Conservation (phyloP, 495 filamentous ascomycete species). For the Penicillium desertorum region DNA sequence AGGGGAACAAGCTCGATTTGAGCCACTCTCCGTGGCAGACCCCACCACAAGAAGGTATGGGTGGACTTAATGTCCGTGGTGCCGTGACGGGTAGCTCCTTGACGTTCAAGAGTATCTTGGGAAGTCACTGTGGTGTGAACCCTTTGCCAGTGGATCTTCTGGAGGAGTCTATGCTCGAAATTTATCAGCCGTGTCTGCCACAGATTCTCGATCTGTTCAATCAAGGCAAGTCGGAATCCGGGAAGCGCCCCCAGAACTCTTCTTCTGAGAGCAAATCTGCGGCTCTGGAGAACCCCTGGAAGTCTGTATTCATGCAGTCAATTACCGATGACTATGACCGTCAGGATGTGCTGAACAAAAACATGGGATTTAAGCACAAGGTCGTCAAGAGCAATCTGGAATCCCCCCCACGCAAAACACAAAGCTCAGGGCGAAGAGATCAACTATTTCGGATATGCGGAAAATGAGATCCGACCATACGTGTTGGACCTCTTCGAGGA, state of each 20-base stretch:
- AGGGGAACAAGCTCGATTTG: slow-evolving; percentile 27
- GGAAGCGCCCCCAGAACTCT: slow-evolving; percentile 9
- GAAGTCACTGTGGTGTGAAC: slow-evolving; percentile 46
- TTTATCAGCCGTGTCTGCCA: slow-evolving; percentile 49
- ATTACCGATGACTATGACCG: slow-evolving; percentile 49
- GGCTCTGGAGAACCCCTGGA: slow-evolving; percentile 34
- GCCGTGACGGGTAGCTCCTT: slow-evolving; percentile 44
- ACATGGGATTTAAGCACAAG: slow-evolving; percentile 42
- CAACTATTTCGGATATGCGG: slow-evolving; percentile 50
- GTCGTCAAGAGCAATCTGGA: slow-evolving; percentile 37
- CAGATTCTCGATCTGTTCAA: slow-evolving; percentile 49
- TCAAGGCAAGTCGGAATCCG: slow-evolving; percentile 20
- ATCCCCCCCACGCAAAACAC: slow-evolving; percentile 29
- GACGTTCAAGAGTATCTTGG: slow-evolving; percentile 48
- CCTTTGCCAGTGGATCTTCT: slow-evolving; percentile 48
- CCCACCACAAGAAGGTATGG: slow-evolving; percentile 29
- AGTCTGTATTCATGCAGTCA: slow-evolving; percentile 48
- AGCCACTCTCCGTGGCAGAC: slow-evolving; percentile 27
- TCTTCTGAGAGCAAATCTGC: slow-evolving; percentile 15
- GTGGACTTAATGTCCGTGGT: slow-evolving; percentile 46
- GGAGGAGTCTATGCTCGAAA: slow-evolving; percentile 41
- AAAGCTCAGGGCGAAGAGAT: slow-evolving; percentile 33
- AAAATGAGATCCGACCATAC: slow-evolving; percentile 44
- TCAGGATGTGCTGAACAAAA: slow-evolving; percentile 35
- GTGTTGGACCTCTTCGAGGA: slow-evolving; percentile 42